Conservation (phyloP, 2,329 filamentous ascomycete genomes). For the Thielaviopsis musarum region DNA sequence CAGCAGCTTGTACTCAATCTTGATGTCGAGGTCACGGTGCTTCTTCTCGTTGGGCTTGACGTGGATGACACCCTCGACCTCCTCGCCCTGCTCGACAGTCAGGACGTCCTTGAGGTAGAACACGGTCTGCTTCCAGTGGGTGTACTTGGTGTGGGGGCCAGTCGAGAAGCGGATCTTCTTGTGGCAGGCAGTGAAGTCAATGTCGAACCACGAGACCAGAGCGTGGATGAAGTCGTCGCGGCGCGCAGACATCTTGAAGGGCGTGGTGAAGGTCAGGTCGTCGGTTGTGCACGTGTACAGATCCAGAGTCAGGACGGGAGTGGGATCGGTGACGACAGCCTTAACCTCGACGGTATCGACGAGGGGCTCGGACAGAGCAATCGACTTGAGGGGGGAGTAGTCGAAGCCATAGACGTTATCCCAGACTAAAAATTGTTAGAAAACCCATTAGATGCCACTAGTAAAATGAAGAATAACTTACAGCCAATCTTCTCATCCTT, state of each 20-base stretch:
- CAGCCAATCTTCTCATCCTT: slow-evolving; percentile 99
- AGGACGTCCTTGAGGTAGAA: slow-evolving; percentile 92
- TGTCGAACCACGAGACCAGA: slow-evolving; percentile 96
- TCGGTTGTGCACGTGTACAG: slow-evolving; percentile 74
- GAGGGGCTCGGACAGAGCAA: slow-evolving; percentile 84
- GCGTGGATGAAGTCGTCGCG: slow-evolving; percentile 94
- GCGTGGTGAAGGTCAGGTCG: slow-evolving; percentile 69
- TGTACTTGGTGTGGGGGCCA: slow-evolving; percentile 96
- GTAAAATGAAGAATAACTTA: slow-evolving; percentile 30
- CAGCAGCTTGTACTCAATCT: slow-evolving; percentile 64
- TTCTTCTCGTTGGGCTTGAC: slow-evolving; percentile 91
- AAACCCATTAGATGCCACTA: neutral
- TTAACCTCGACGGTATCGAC: slow-evolving; percentile 97
- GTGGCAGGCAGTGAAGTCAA: slow-evolving; percentile 95
- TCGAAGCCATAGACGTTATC: slow-evolving; percentile 98
- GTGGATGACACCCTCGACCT: slow-evolving; percentile 52
- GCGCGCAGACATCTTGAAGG: slow-evolving; percentile 60
- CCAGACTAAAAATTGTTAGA: slow-evolving; percentile 52
- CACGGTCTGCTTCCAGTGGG: slow-evolving; percentile 99
- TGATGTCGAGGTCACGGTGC: slow-evolving; percentile 84
- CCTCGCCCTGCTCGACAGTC: slow-evolving; percentile 77
- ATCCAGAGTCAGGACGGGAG: slow-evolving; percentile 70
- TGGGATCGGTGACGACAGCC: slow-evolving; percentile 86
- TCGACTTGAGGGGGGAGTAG: slow-evolving; percentile 84
- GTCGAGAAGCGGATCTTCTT: slow-evolving; percentile 96